Base-by-base conservation (phyloP, 176 grass and related monocot genomes). In the Lolium rigidum region DNA sequence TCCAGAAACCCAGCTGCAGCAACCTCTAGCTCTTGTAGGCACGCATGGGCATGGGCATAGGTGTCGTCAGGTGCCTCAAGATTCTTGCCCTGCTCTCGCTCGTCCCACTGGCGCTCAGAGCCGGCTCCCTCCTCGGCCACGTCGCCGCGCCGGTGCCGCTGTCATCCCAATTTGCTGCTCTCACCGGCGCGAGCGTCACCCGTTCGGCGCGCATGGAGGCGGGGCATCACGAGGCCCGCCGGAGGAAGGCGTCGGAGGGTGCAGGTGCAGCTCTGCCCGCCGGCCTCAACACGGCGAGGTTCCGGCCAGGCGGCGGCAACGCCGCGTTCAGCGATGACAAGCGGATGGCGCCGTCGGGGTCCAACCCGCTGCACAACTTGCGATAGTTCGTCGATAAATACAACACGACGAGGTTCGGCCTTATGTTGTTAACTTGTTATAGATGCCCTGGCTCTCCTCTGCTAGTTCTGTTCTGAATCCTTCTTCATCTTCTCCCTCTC, bases 281-380 rank as follows among this genome's bases (percentile, higher is more conserved):
- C 57, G 24, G 10, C 60, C 67, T 75, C 24, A 11, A 51, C 54
- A 0, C 68, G 39, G n/a, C 79, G 69, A 86, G 77, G 68, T 10
- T 57, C 74, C 58, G 79, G 16, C 86, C 3, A 7, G 54, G 8
- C 56, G 28, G 8, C 31, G 46, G 46, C 25, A 18, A 0, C 1
- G 61, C 18, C 70, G 79, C 31, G 62, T 81, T 91, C 41, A 79
- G 64, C 60, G 89, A 86, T 48, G 88, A 94, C 44, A 89, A 94
- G 92, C 59, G 92, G 89, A 79, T 94, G 46, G 86, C 86, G 77
- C 89, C 92, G 31, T 86, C 89, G 28, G 92, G 92, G 9, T 89
- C 89, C 47, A 91, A 94, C 35, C 92, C 92, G 46, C 92, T 94
- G 57, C 92, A 94, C 89, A 91, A 94, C 77, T 31, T 77, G 2